These are phyloP conservation scores for Aspergillus japonicus DNA, from an alignment of 2,329 filamentous ascomycete species.

Conservation along the genomic window DNA sequence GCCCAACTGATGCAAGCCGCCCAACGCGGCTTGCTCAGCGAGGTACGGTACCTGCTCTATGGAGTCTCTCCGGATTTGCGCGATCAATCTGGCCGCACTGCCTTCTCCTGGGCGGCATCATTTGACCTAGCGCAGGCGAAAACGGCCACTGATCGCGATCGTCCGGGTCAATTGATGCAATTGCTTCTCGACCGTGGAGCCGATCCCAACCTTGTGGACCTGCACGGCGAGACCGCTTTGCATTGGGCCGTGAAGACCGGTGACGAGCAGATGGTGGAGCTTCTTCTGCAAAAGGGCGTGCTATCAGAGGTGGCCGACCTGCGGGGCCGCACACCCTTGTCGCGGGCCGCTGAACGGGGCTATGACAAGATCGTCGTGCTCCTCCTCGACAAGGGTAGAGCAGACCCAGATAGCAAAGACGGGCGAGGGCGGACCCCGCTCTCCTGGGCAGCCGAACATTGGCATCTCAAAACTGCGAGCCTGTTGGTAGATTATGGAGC, in stretches of 20 bases:
- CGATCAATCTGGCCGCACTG: slow-evolving; percentile 13
- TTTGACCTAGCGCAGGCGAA: not conserved
- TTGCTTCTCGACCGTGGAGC: slow-evolving; percentile 14
- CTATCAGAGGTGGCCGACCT: slow-evolving; percentile 4
- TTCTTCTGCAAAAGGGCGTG: slow-evolving; percentile 11
- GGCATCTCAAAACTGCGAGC: slow-evolving; percentile 8
- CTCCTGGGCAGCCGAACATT: slow-evolving; percentile 15
- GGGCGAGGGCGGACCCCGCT: slow-evolving; percentile 10
- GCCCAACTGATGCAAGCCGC: slow-evolving; percentile 10
- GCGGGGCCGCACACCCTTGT: slow-evolving; percentile 14
- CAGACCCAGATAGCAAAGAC: slow-evolving; percentile 11
- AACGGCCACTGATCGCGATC: not conserved
- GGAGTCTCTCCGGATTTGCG: slow-evolving; percentile 9
- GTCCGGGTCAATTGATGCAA: slow-evolving; percentile 2
- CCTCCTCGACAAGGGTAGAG: slow-evolving; percentile 4
- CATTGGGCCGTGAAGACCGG: slow-evolving; percentile 16
- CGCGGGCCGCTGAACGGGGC: slow-evolving; percentile 12
- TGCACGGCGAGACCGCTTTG: slow-evolving; percentile 14
- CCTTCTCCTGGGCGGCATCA: slow-evolving; percentile 14
- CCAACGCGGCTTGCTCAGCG: not conserved
- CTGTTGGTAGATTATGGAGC: slow-evolving; percentile 7
- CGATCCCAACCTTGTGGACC: slow-evolving; percentile 11
- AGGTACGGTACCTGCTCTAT: slow-evolving; percentile 7
- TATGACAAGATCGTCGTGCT: slow-evolving; percentile 1
- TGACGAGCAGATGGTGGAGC: slow-evolving; percentile 6